These are phyloP conservation scores for Coemansia sp. DNA, from an alignment of 192 early-diverging fungal species.

Conservation along the genomic window DNA sequence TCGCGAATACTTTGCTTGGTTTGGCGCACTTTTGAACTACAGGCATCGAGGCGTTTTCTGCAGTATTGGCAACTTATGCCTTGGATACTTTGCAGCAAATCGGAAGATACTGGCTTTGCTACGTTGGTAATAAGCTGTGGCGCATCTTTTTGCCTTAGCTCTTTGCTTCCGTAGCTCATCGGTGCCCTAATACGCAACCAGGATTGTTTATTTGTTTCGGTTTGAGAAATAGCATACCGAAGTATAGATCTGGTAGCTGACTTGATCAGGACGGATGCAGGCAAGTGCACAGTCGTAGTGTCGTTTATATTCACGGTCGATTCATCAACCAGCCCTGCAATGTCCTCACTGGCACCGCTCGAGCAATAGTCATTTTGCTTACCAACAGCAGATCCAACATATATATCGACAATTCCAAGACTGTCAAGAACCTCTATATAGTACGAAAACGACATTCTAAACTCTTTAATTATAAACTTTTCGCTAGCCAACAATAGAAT, in stretches of 20 bases:
- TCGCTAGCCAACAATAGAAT: not conserved
- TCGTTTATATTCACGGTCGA: not conserved
- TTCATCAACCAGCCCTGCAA: constrained; percentile 1
- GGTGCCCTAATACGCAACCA: constrained; percentile 44
- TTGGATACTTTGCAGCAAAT: constrained; percentile 10
- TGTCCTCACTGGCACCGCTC: not conserved
- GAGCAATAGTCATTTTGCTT: not conserved
- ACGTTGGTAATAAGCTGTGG: constrained; percentile 31
- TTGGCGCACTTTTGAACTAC: not conserved
- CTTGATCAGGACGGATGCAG: constrained; percentile 12
- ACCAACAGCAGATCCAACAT: constrained; percentile 8
- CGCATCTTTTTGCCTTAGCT: constrained; percentile 8
- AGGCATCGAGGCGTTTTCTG: constrained; percentile 7
- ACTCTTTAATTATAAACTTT: not conserved
- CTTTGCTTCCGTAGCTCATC: constrained; percentile 15
- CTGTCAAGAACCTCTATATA: constrained; percentile 49
- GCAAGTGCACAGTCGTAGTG: constrained; percentile 2
- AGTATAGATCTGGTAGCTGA: constrained; percentile 19
- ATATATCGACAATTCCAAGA: constrained; percentile 43
- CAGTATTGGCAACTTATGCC: constrained; percentile 35
- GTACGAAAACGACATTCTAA: constrained; percentile 10
- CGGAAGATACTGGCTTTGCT: constrained; percentile 19
- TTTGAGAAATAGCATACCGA: not conserved
- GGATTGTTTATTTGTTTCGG: not conserved
- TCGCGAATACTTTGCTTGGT: constrained; percentile 35